Percentiles rank a stretch among this genome's conserved stretches.
Evolutionary conservation across 345 rosid genomes (phyloP).

Genomic region (Cardamine occulta): DNA sequence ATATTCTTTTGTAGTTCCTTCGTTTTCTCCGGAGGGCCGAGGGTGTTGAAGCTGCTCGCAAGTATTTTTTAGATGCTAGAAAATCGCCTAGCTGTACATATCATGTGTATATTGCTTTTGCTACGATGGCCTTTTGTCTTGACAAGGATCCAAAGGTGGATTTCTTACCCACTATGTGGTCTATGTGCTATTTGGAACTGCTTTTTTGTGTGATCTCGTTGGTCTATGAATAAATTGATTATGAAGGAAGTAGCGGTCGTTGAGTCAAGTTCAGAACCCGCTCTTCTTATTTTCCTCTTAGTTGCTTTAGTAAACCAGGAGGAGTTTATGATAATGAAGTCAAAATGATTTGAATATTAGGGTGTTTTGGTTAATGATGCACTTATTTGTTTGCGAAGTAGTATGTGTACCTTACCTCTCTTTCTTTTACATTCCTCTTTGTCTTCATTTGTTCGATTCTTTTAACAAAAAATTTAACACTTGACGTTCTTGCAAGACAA

Average conservation of each 20-base stretch:
- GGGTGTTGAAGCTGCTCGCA: constrained; percentile 96
- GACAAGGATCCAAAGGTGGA: constrained; percentile 92
- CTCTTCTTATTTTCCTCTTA: background rate
- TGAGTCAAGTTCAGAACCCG: constrained; percentile 23
- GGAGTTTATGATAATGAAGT: background rate
- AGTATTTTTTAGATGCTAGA: constrained; percentile 85
- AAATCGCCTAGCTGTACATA: constrained; percentile 84
- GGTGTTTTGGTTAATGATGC: constrained; percentile 15
- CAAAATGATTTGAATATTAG: constrained; percentile 4
- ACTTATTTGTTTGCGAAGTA: background rate
- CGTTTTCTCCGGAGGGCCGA: constrained; percentile 88
- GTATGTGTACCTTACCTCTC: background rate
- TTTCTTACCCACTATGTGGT: constrained; percentile 28
- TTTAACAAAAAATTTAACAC: background rate
- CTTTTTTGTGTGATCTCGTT: constrained; percentile 11
- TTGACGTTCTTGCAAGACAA: constrained; percentile 1
- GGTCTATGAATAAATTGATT: constrained; percentile 10
- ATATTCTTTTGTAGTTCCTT: constrained; percentile 62
- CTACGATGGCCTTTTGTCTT: constrained; percentile 84
- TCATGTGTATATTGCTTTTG: constrained; percentile 94
- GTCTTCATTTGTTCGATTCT: background rate
- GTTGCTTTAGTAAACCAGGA: constrained; percentile 14
- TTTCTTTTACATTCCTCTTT: constrained; percentile 1
- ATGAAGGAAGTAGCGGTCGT: constrained; percentile 15
- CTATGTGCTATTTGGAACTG: constrained; percentile 18